These are phyloP conservation scores for Phytophthora lateralis DNA, from an alignment of 352 stramenopile species.

Conservation along the genomic window DNA sequence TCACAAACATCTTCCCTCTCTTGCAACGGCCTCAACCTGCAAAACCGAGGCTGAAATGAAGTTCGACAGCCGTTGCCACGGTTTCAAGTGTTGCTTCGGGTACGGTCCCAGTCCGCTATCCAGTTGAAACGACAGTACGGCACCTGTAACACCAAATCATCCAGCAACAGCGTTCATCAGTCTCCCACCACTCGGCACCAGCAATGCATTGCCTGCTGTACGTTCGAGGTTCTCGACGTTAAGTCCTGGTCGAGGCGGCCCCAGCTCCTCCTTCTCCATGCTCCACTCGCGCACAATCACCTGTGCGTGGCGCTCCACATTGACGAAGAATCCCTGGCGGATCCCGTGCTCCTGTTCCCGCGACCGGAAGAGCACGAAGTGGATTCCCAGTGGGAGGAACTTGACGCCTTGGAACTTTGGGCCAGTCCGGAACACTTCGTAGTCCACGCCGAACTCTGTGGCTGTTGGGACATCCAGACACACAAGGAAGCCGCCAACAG, in stretches of 20 bases:
- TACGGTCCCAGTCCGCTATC: slow-evolving; percentile 81
- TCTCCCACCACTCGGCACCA: background rate
- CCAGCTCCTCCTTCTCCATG: slow-evolving; percentile 77
- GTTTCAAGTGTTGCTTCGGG: slow-evolving; percentile 76
- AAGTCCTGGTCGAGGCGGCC: slow-evolving; percentile 49
- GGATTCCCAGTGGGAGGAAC: slow-evolving; percentile 78
- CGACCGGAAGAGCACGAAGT: slow-evolving; percentile 85
- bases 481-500: slow-evolving; percentile 74
- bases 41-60: slow-evolving; percentile 72
- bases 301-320: slow-evolving; percentile 62
- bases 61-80: slow-evolving; percentile 70
- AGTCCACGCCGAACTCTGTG: slow-evolving; percentile 88
- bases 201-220: slow-evolving; percentile 30
- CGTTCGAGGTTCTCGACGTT: slow-evolving; percentile 76
- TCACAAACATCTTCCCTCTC: background rate
- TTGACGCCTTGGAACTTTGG: slow-evolving; percentile 85
- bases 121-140: slow-evolving; percentile 79
- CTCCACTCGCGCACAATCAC: slow-evolving; percentile 83
- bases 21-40: slow-evolving; percentile 32
- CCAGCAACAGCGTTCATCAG: background rate
- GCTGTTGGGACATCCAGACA: slow-evolving; percentile 79
- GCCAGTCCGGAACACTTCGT: slow-evolving; percentile 85
- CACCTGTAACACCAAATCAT: slow-evolving; percentile 35
- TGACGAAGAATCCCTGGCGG: slow-evolving; percentile 83
- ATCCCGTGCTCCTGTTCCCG: slow-evolving; percentile 81